Evolutionary conservation across 345 rosid genomes (phyloP), one percentile per base, ranked within the genome.

Genomic region (Dovyalis caffra): DNA sequence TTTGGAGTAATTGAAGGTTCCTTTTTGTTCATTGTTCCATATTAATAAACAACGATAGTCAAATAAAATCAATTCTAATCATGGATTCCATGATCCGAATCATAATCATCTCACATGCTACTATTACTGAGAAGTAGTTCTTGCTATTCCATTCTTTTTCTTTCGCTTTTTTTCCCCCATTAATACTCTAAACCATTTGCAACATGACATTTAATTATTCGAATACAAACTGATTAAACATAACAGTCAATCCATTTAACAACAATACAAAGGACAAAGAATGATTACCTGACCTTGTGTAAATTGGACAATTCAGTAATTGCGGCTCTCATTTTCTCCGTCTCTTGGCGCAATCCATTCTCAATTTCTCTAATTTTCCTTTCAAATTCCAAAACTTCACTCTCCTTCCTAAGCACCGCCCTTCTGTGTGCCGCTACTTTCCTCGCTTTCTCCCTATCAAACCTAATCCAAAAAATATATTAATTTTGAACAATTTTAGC

Each of bases 351-450:
- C 75, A 91, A 77, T 1, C 78, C 80, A 67, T 33, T 35, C 76
- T 89, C 90, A 32, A 89, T 65, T 74, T 85, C 89, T 72, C 81
- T 82, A 64, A 91, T 71, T 84, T 84, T 93, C 84, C 85, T 72
- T 38, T 70, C 49, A 73, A 76, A 88, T 71, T 89, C 97, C 3
- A 77, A 66, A 45, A 93, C 73, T 68, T 86, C 88, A 80, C 98
- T 89, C 86, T 95, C 95, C 76, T 89, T 91, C 64, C 93, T 83
- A 31, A 90, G 77, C 60, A 95, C 69, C 68, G 85, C 88, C 86
- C 97, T 84, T 73, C 80, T 78, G 64, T 90, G 86, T 0, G 87
- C 88, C 72, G 88, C 80, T 33, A 83, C 9, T 78, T 79, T 90
- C 90, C 79, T 86, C 69, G 87, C 83, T 71, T 77, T 89, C 53